Evolutionary conservation across 495 filamentous ascomycete genomes (phyloP).

Genomic region (Oidiodendron maius): DNA sequence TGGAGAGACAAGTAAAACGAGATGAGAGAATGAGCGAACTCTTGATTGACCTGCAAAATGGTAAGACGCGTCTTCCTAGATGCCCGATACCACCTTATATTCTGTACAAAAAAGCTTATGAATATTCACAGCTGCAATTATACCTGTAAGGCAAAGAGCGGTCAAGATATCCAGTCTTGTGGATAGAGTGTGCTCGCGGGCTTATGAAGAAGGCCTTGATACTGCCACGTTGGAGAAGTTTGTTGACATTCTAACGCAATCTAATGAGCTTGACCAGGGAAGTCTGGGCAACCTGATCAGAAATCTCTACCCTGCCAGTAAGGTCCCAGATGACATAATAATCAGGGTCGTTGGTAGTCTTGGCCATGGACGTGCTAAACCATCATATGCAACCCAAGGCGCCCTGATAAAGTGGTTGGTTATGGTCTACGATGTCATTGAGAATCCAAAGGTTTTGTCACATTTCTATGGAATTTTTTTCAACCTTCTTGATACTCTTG

Average conservation of each 20-base stretch:
- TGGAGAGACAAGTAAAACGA: not conserved
- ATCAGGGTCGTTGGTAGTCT: slow-evolving; percentile 66
- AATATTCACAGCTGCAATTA: slow-evolving; percentile 34
- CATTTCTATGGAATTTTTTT: slow-evolving; percentile 76
- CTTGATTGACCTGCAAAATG: slow-evolving; percentile 5
- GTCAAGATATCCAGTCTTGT: slow-evolving; percentile 38
- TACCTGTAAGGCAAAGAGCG: slow-evolving; percentile 41
- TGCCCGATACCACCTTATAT: not conserved
- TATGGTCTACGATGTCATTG: slow-evolving; percentile 67
- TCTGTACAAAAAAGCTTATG: slow-evolving; percentile 1
- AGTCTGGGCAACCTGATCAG: slow-evolving; percentile 61
- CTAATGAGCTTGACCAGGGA: slow-evolving; percentile 69
- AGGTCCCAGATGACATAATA: slow-evolving; percentile 54
- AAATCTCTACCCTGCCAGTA: slow-evolving; percentile 66
- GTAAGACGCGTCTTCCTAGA: slow-evolving; percentile 9
- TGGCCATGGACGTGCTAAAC: slow-evolving; percentile 74
- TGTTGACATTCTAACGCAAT: slow-evolving; percentile 58
- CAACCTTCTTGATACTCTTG: slow-evolving; percentile 77
- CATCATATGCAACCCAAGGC: slow-evolving; percentile 61
- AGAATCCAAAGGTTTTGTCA: slow-evolving; percentile 57
- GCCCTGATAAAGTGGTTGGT: slow-evolving; percentile 75
- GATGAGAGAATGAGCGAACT: slow-evolving; percentile 6
- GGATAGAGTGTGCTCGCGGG: slow-evolving; percentile 39
- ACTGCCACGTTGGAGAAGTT: slow-evolving; percentile 52
- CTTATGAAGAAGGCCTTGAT: slow-evolving; percentile 63